Base-by-base conservation (phyloP, 805 yeast genomes). In the Spathaspora hagerdaliae region DNA sequence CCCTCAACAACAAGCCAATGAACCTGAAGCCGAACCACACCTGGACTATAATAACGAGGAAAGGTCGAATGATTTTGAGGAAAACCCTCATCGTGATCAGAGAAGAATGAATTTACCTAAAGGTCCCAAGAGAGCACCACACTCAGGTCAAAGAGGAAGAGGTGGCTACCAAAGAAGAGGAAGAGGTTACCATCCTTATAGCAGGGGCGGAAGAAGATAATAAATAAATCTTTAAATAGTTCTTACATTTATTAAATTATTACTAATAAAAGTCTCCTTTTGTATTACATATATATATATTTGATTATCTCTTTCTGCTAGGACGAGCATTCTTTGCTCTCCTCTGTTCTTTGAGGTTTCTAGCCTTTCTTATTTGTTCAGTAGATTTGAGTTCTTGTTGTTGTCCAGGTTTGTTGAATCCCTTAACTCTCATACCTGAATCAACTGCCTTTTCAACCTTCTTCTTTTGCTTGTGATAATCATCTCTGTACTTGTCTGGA, bases 401-500 rank as follows among this genome's bases (percentile, higher is more conserved):
- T 45, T 65, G 73, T 27, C 75, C 78, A 5, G 75, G 72, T 47
- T 57, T 69, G 46, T 78, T 78, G 53, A 61, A 73, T 8, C 94
- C 95, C 69, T 84, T 87, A 44, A 89, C 87, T 7, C 64, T 61
- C 29, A 79, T 61, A 40, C 97, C 97, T 41, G 80, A 71, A 8
- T 83, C 96, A 47, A 83, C 58, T 2, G 98, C 98, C 54, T 79
- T 81, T 43, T 79, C 80, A 41, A 87, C 92, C 68, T 86, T 84
- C 71, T 82, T 82, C 79, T 86, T 82, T 63, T 92, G 97, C 52
- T 74, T 74, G 48, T 81, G 77, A 67, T 79, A 94, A 65, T 94
- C 91, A 59, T 91, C 97, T 68, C 98, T 81, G 54, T 73, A 81
- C 66, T 79, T 89, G 59, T 90, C 97, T n/a, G 99, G 97, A 36